Percentiles rank a stretch among this genome's conserved stretches.
phyloP scores from a whole-genome alignment of 2,329 filamentous ascomycete species.

The Aspergillus uvarum region DNA sequence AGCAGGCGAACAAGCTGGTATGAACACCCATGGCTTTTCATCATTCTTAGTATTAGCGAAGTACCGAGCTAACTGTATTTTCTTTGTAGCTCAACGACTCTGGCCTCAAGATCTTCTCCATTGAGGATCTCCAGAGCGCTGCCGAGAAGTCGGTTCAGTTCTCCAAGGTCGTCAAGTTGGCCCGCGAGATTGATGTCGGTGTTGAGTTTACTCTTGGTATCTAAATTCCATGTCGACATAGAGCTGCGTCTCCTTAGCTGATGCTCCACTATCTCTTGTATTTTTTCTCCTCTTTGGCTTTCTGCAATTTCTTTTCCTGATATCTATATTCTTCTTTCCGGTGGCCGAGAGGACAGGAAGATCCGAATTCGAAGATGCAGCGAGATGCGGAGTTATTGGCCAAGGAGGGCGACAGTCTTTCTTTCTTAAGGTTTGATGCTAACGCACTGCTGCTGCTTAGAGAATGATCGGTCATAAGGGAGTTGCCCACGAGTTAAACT shows the following conservation, averaged over 20 bases:
- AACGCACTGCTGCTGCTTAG: slow-evolving; percentile 15
- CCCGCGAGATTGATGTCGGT: slow-evolving; percentile 94
- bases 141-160: slow-evolving; percentile 99
- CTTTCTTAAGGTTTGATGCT: slow-evolving; percentile 14
- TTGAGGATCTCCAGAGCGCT: slow-evolving; percentile 94
- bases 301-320: slow-evolving; percentile 6
- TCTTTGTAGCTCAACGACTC: slow-evolving; percentile 77
- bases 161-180: slow-evolving; percentile 98
- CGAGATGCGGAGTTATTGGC: slow-evolving; percentile 5
- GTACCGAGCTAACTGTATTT: slow-evolving; percentile 8
- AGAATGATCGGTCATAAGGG: slow-evolving; percentile 12
- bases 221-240: slow-evolving; percentile 50
- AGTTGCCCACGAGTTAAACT: slow-evolving; percentile 7
- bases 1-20: slow-evolving; percentile 79
- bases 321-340: neutral
- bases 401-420: slow-evolving; percentile 2
- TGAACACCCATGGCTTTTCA: slow-evolving; percentile 35
- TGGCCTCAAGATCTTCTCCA: slow-evolving; percentile 98
- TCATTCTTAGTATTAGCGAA: neutral
- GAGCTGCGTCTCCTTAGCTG: slow-evolving; percentile 7
- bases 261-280: slow-evolving; percentile 11
- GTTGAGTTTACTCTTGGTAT: slow-evolving; percentile 95
- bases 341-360: neutral
- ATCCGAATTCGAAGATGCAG: neutral
- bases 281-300: neutral